phyloP scores from a whole-genome alignment of 495 filamentous ascomycete species.

The Neurospora pannonica region DNA sequence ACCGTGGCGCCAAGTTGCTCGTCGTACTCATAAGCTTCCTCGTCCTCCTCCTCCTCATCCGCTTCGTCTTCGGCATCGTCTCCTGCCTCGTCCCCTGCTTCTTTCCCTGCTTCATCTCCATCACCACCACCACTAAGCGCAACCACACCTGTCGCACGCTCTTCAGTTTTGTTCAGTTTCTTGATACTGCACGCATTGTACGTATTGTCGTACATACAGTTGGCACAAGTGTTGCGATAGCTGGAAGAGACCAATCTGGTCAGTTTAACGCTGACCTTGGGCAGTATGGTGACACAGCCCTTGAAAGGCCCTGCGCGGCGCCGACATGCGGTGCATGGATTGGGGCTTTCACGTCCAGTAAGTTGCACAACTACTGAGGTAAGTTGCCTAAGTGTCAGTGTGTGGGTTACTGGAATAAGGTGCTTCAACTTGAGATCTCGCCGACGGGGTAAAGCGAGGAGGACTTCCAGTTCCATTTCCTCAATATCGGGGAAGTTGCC shows the following conservation, averaged over 20 bases:
- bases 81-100: neutral
- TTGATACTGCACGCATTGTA: slow-evolving; percentile 4
- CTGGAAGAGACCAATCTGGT: neutral
- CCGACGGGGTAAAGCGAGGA: neutral
- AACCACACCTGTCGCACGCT: neutral
- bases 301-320: slow-evolving; percentile 1
- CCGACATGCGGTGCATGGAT: slow-evolving; percentile 7
- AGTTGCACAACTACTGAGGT: slow-evolving; percentile 1
- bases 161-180: neutral
- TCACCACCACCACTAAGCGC: neutral
- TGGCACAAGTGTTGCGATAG: slow-evolving; percentile 1
- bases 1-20: neutral
- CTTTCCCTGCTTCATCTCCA: neutral
- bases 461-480: neutral
- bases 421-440: neutral
- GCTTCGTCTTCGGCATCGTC: neutral
- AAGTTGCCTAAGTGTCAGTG: neutral
- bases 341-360: neutral
- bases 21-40: neutral
- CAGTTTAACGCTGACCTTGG: neutral
- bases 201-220: neutral
- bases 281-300: neutral
- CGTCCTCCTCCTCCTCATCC: neutral
- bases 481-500: neutral
- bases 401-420: neutral